Conservation (phyloP, 305 asterid species). For the Nicotiana rustica region DNA sequence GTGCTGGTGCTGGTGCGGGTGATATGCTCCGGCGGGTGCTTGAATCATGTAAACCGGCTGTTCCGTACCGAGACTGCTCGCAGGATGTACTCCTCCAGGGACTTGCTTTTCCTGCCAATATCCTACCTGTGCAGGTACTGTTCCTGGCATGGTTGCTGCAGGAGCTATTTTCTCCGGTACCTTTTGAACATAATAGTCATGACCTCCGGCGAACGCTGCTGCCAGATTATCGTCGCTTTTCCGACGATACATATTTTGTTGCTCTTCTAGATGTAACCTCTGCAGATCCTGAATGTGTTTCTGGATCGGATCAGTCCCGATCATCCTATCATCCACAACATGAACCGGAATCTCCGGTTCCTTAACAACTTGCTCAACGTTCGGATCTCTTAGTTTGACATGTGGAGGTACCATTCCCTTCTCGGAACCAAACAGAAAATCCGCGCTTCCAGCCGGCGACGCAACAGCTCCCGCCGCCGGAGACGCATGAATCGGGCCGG, state of each 20-base stretch:
- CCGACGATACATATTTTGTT: conserved; percentile 59
- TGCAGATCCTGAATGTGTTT: conserved; percentile 95
- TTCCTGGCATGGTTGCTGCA: conserved; percentile 47
- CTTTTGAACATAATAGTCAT: conserved; percentile 62
- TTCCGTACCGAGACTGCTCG: conserved; percentile 51
- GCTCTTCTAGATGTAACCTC: conserved; percentile 82
- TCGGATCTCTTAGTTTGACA: conserved; percentile 40
- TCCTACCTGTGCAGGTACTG: conserved; percentile 44
- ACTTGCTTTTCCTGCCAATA: conserved; percentile 76
- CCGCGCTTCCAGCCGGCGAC: conserved; percentile 52
- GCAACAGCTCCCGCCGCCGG: conserved; percentile 48
- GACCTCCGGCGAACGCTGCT: conserved; percentile 57
- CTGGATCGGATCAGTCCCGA: conserved; percentile 88
- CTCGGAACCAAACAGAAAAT: conserved; percentile 84
- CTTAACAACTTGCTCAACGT: conserved; percentile 32
- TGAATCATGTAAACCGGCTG: conserved; percentile 78
- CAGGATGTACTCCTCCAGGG: conserved; percentile 56
- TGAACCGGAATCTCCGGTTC: conserved; percentile 42
- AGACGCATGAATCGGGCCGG: conserved; percentile 66
- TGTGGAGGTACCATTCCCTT: conserved; percentile 60
- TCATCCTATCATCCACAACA: conserved; percentile 57
- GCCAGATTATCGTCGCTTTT: conserved; percentile 68
- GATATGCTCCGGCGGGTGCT: conserved; percentile 55
- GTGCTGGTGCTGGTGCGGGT: conserved; percentile 54
- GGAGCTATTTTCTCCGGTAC: conserved; percentile 60